A percentile compares a stretch with the other conserved stretches of the same genome.
These are phyloP conservation scores for Triangularia setosa DNA, from an alignment of 2,329 filamentous ascomycete species.

Conservation along the genomic window DNA sequence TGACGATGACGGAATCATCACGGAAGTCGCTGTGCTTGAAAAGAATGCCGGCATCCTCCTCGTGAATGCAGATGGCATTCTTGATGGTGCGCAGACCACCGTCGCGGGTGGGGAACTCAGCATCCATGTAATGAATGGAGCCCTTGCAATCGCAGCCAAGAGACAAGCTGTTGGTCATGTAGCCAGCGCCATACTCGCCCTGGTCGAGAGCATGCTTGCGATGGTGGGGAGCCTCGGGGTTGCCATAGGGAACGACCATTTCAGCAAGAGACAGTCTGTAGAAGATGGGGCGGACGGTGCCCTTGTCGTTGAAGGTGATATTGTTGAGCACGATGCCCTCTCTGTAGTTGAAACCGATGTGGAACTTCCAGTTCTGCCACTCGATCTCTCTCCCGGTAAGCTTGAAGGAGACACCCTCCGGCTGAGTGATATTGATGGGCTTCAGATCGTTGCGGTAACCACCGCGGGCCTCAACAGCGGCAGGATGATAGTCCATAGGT, in stretches of 20 bases:
- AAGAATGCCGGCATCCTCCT: constrained; percentile 85
- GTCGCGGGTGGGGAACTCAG: constrained; percentile 73
- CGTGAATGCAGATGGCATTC: constrained; percentile 93
- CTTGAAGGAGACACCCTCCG: constrained; percentile 80
- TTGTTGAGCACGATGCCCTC: constrained; percentile 89
- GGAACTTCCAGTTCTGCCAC: constrained; percentile 93
- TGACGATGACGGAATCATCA: constrained; percentile 82
- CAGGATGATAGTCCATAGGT: constrained; percentile 76
- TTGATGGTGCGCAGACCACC: constrained; percentile 79
- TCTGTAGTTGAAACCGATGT: constrained; percentile 91
- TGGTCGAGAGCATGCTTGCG: constrained; percentile 79
- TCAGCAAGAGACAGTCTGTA: constrained; percentile 68
- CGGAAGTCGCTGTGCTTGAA: constrained; percentile 96
- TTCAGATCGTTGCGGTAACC: constrained; percentile 78
- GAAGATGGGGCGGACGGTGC: constrained; percentile 72
- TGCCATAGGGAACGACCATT: constrained; percentile 43
- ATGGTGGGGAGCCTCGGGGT: constrained; percentile 75
- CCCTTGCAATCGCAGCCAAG: constrained; percentile 86
- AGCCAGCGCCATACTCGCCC: constrained; percentile 76
- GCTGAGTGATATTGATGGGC: constrained; percentile 69
- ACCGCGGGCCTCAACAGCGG: constrained; percentile 65
- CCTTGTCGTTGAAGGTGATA: constrained; percentile 84
- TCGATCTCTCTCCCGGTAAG: constrained; percentile 69
- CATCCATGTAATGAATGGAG: constrained; percentile 86
- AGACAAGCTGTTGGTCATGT: constrained; percentile 75